Evolutionary conservation across 371 early-diverging fungal species (phyloP).

Genomic region (Apophysomyces variabilis): DNA sequence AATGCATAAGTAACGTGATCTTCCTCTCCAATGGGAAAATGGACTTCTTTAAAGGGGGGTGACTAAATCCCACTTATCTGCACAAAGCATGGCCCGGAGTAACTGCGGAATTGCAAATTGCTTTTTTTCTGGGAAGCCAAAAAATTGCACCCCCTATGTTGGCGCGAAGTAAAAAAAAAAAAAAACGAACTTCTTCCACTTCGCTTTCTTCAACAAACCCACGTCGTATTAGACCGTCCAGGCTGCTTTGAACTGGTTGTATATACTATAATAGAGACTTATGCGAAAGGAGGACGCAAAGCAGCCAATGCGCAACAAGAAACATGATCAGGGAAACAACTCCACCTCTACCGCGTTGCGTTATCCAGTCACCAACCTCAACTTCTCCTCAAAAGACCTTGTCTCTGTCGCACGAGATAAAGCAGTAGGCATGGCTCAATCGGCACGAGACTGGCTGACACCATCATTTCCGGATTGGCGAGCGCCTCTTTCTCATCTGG

Average conservation of each 20-base stretch:
- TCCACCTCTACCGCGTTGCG: slow-evolving; percentile 1
- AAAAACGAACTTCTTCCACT: background rate
- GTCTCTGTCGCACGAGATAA: slow-evolving; percentile 36
- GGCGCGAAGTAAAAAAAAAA: background rate
- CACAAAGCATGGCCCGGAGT: no score
- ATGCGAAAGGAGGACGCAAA: slow-evolving; percentile 16
- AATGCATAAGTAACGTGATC: no score
- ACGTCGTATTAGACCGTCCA: background rate
- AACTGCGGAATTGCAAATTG: background rate
- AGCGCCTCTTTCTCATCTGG: slow-evolving; percentile 40
- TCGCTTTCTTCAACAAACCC: background rate
- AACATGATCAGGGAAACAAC: background rate
- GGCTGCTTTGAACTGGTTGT: background rate
- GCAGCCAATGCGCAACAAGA: background rate
- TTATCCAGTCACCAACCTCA: background rate
- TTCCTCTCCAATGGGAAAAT: no score
- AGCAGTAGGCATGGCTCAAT: slow-evolving; percentile 32
- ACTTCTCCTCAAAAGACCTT: slow-evolving; percentile 19
- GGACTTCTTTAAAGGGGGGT: no score
- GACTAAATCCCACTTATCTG: no score
- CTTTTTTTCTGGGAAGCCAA: background rate
- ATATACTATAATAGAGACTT: background rate
- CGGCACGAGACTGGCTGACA: slow-evolving; percentile 44
- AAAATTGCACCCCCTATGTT: background rate
- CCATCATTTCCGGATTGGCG: slow-evolving; percentile 39